Conservation (phyloP, 352 stramenopile species). For the Blastocystis sp. region DNA sequence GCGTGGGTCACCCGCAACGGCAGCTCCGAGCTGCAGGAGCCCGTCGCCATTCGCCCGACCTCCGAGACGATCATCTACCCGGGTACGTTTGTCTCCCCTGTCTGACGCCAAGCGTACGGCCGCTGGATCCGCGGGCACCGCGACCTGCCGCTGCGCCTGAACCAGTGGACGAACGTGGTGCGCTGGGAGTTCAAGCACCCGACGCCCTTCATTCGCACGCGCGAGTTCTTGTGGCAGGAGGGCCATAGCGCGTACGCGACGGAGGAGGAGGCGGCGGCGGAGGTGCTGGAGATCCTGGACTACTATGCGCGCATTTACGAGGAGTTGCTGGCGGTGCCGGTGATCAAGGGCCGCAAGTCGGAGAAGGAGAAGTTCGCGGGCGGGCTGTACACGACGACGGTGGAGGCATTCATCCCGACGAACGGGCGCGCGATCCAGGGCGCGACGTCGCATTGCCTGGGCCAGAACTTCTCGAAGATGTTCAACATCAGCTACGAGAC, state of each 20-base stretch:
- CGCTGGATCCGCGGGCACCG: constrained; percentile 87
- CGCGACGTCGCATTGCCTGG: constrained; percentile 95
- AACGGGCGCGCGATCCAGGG: constrained; percentile 94
- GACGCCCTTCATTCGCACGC: constrained; percentile 95
- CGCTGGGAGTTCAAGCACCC: constrained; percentile 97
- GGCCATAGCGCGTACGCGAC: constrained; percentile 95
- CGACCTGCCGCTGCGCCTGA: constrained; percentile 96
- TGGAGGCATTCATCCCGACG: constrained; percentile 95
- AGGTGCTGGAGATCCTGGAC: constrained; percentile 89
- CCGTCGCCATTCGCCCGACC: constrained; percentile 95
- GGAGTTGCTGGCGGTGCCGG: constrained; percentile 94
- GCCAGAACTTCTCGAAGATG: constrained; percentile 99
- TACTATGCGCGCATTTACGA: constrained; percentile 96
- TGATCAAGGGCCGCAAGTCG: constrained; percentile 96
- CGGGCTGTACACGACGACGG: constrained; percentile 95
- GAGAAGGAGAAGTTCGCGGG: constrained; percentile 98
- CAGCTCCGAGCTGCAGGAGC: constrained; percentile 86
- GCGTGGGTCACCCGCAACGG: constrained; percentile 96
- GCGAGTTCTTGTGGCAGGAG: constrained; percentile 98
- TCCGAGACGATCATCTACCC: constrained; percentile 99
- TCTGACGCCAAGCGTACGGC: constrained; percentile 71
- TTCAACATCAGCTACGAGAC: constrained; percentile 97
- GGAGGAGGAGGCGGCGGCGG: constrained; percentile 90
- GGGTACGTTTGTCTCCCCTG: constrained; percentile 78
- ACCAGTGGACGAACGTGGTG: constrained; percentile 99